phyloP scores from a whole-genome alignment of 2,329 filamentous ascomycete genomes.

The Exophiala spinifera region DNA sequence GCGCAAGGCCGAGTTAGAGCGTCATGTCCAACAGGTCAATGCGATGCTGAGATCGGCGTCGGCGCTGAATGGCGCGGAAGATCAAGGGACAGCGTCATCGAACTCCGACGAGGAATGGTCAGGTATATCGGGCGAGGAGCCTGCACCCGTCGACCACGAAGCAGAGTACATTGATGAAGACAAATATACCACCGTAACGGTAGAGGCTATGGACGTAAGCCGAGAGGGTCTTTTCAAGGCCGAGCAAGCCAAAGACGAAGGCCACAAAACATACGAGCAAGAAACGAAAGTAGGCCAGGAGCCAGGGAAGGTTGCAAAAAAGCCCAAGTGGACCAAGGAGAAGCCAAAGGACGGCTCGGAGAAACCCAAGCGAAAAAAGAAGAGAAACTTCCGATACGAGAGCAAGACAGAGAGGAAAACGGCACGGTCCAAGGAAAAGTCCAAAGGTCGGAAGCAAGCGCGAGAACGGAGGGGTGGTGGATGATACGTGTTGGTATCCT shows the following conservation, averaged over 20 bases:
- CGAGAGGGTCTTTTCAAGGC: constrained; percentile 67
- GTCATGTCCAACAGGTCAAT: constrained; percentile 76
- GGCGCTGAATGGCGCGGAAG: constrained; percentile 43
- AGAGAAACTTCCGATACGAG: constrained; percentile 91
- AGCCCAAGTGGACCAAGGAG: constrained; percentile 50
- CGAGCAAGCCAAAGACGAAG: constrained; percentile 22
- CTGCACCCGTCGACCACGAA: constrained; percentile 65
- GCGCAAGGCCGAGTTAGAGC: constrained; percentile 74
- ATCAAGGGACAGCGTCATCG: constrained; percentile 42
- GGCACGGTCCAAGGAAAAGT: constrained; percentile 60
- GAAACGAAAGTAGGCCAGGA: constrained; percentile 33
- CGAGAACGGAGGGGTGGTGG: constrained; percentile 49
- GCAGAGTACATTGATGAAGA: constrained; percentile 97
- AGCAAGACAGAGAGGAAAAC: constrained; percentile 74
- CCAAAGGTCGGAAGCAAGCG: constrained; percentile 69
- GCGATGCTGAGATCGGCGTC: constrained; percentile 63
- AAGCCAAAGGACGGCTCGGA: constrained; percentile 23
- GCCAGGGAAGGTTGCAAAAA: constrained; percentile 29
- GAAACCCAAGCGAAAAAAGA: constrained; percentile 65
- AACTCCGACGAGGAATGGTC: constrained; percentile 58
- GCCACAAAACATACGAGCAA: constrained; percentile 29
- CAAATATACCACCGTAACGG: constrained; percentile 88
- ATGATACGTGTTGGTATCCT: constrained; percentile 24
- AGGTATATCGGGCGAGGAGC: constrained; percentile 57
- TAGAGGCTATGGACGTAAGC: constrained; percentile 81